These are phyloP conservation scores for Gigaspora rosea DNA, from an alignment of 192 early-diverging fungal species.

Conservation along the genomic window DNA sequence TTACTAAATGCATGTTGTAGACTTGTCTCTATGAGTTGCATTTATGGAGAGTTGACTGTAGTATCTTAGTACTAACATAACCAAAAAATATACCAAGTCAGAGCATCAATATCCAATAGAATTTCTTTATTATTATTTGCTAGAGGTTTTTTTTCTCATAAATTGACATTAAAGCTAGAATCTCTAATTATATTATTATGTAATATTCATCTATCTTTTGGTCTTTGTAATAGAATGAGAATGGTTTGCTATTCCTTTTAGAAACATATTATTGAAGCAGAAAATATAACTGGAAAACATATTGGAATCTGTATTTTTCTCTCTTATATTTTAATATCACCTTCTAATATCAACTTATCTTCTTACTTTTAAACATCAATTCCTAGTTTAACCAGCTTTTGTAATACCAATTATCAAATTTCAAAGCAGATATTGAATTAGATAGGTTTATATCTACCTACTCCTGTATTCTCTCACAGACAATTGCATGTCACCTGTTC, in stretches of 20 bases:
- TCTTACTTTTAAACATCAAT: conserved; percentile 27
- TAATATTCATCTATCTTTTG: conserved; percentile 26
- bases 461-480: conserved; percentile 29
- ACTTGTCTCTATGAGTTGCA: no score
- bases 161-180: neutral
- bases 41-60: no score
- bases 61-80: conserved; percentile 9
- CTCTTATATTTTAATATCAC: conserved; percentile 11
- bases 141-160: conserved; percentile 30
- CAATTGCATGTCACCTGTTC: conserved; percentile 33
- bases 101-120: conserved; percentile 13
- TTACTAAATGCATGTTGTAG: no score
- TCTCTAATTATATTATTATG: neutral
- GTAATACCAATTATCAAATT: conserved; percentile 34
- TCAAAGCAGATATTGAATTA: conserved; percentile 25
- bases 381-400: conserved; percentile 28
- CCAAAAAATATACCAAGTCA: neutral
- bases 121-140: conserved; percentile 30
- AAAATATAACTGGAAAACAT: conserved; percentile 26
- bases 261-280: conserved; percentile 20
- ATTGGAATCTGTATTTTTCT: no score
- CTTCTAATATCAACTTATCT: conserved; percentile 6
- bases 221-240: conserved; percentile 34
- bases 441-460: conserved; percentile 23
- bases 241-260: conserved; percentile 25